Evolutionary conservation across 805 yeast species (phyloP).

Genomic region (Candida suzukii): DNA sequence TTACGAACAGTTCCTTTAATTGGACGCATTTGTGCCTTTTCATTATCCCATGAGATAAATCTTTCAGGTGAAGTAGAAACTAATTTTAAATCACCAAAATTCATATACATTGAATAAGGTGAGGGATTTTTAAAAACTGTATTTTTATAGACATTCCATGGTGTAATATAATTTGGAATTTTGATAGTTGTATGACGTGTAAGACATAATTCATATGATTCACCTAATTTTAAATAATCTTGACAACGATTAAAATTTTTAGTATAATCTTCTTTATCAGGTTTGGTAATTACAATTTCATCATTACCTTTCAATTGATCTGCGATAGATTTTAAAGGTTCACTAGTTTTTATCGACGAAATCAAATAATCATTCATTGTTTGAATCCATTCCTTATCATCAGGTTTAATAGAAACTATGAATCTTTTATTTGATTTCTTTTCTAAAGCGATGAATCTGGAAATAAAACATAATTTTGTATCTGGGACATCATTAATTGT

Average conservation of each 20-base stretch:
- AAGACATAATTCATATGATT: slow-evolving; percentile 89
- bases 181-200: slow-evolving; percentile 65
- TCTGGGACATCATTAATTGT: slow-evolving; percentile 51
- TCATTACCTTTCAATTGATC: slow-evolving; percentile 3
- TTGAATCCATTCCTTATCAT: slow-evolving; percentile 33
- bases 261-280: slow-evolving; percentile 47
- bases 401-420: slow-evolving; percentile 41
- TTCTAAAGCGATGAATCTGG: slow-evolving; percentile 54
- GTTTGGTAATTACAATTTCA: slow-evolving; percentile 31
- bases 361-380: slow-evolving; percentile 4
- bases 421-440: slow-evolving; percentile 37
- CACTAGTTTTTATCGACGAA: background rate
- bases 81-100: slow-evolving; percentile 56
- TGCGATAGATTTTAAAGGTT: background rate
- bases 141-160: slow-evolving; percentile 80
- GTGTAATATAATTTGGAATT: slow-evolving; percentile 38
- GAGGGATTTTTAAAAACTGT: slow-evolving; percentile 77
- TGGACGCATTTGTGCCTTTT: slow-evolving; percentile 75
- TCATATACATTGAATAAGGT: slow-evolving; percentile 80
- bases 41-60: slow-evolving; percentile 70
- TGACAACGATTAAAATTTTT: slow-evolving; percentile 58
- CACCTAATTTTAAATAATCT: slow-evolving; percentile 63
- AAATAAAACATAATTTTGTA: slow-evolving; percentile 65
- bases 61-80: slow-evolving; percentile 94
- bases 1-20: slow-evolving; percentile 93